Evolutionary conservation across 2,329 filamentous ascomycete genomes (phyloP).

Genomic region (Verticillium dahliae): DNA sequence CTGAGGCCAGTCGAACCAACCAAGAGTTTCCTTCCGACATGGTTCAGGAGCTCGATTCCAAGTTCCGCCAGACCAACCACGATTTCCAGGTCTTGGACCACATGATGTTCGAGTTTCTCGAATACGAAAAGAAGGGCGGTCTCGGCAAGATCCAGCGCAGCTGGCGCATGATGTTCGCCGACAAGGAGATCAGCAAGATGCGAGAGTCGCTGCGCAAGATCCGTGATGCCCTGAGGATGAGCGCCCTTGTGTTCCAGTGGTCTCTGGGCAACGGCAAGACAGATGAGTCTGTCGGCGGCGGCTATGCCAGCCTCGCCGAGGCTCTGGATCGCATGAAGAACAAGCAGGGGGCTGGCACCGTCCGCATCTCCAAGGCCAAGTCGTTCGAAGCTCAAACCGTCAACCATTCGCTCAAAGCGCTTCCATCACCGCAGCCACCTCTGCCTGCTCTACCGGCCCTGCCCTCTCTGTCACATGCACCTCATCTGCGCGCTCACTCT

Average conservation of each 20-base stretch:
- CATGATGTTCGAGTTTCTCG: constrained; percentile 53
- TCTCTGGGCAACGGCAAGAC: constrained; percentile 51
- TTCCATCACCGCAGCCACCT: not conserved
- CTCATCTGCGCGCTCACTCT: constrained; percentile 10
- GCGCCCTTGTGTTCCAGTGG: constrained; percentile 60
- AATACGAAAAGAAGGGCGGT: constrained; percentile 54
- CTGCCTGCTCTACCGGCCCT: constrained; percentile 4
- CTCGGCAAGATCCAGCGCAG: constrained; percentile 54
- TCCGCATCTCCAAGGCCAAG: constrained; percentile 19
- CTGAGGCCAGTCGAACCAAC: constrained; percentile 41
- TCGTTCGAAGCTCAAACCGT: constrained; percentile 16
- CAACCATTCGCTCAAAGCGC: not conserved
- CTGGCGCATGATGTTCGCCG: constrained; percentile 57
- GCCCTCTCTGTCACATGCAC: constrained; percentile 10
- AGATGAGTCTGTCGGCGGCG: constrained; percentile 56
- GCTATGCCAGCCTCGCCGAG: constrained; percentile 60
- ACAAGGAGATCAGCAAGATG: constrained; percentile 56
- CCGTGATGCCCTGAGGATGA: constrained; percentile 56
- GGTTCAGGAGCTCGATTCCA: constrained; percentile 56
- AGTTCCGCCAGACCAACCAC: constrained; percentile 52
- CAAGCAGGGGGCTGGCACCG: constrained; percentile 13
- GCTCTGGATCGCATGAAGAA: constrained; percentile 49
- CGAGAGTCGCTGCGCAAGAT: constrained; percentile 49
- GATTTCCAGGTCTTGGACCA: constrained; percentile 60
- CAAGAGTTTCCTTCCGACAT: constrained; percentile 54